A percentile compares a stretch with the other conserved stretches of the same genome.
Evolutionary conservation across 768 basidiomycete genomes (phyloP).

Genomic region (Austroboletus festivus): DNA sequence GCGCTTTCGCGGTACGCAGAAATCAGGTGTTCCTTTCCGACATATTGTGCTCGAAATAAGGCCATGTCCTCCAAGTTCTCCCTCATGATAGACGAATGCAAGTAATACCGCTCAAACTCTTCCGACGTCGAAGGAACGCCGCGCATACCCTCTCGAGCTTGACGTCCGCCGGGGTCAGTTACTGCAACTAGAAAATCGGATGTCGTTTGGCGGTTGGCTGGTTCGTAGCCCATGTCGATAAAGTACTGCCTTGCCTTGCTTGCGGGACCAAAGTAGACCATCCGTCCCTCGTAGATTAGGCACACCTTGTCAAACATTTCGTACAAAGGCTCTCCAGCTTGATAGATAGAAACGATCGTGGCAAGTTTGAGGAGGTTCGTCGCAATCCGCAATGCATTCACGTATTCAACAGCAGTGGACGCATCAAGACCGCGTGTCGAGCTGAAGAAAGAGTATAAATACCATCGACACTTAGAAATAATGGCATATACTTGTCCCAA

Average conservation of each 20-base stretch:
- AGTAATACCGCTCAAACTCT: conserved; percentile 55
- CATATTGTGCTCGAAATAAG: conserved; percentile 43
- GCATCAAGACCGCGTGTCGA: conserved; percentile 66
- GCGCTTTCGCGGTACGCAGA: conserved; percentile 48
- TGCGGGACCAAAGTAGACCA: conserved; percentile 60
- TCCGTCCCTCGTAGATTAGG: conserved; percentile 56
- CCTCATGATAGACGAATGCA: conserved; percentile 36
- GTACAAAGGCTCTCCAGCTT: conserved; percentile 72
- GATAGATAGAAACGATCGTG: conserved; percentile 82
- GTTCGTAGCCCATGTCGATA: conserved; percentile 52
- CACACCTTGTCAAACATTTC: conserved; percentile 69
- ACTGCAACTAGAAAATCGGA: conserved; percentile 60
- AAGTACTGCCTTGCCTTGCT: conserved; percentile 56
- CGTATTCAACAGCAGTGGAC: conserved; percentile 72
- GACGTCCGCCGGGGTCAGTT: conserved; percentile 64
- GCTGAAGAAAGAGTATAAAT: conserved; percentile 55
- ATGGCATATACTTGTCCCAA: conserved; percentile 61
- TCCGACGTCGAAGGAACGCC: conserved; percentile 43
- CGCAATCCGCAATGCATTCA: conserved; percentile 62
- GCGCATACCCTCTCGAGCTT: conserved; percentile 31
- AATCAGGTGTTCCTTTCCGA: conserved; percentile 42
- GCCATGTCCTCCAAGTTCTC: conserved; percentile 48
- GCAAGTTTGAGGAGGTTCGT: conserved; percentile 53
- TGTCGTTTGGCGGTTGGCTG: conserved; percentile 56
- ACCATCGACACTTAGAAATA: conserved; percentile 18